Base-by-base conservation (phyloP, 805 yeast genomes). In the Suhomyces faveliae region DNA sequence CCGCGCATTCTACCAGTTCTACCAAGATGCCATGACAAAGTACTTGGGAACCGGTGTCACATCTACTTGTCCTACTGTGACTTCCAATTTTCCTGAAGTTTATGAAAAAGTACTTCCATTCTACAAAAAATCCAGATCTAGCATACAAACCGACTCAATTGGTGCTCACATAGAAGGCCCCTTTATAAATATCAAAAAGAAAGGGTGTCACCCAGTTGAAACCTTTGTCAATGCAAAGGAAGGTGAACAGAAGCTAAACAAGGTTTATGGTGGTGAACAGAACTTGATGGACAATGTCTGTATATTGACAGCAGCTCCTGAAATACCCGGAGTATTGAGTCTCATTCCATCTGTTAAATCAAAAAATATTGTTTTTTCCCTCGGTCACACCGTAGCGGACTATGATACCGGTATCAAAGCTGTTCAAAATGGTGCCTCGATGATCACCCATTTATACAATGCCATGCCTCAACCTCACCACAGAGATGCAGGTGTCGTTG, bases 91-190 rank as follows among this genome's bases (percentile, higher is more conserved):
- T 54, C 74, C 78, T 5, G 70, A 73, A 42, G 79, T 77, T 27
- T 80, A 80, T 59, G 60, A 60, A 19, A 72, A 69, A 49, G 77
- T 77, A 9, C 64, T 80, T 45, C 81, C 80, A 5, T 51, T 70
- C 22, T 67, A 78, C 50, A 63, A 62, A 15, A 63, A 66, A 25
- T 60, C 68, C 10, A 60, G 79, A 30, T 52, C 61, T 2, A 23
- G 53, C 27, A 51, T 54, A 42, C 68, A 62, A 57, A 57, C 73
- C 12, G 82, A 77, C 55, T 70, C 76, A 3, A 62, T 80, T 47
- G 85, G 85, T 9, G 81, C 81, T n/a, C 85, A 80, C 57, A 62
- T 77, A 35, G 85, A 80, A 54, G 85, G 85, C 5, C 85, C 85
- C 6, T 79, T 80, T 57, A 72, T 80, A 49, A 77, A 74, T 46